Evolutionary conservation across 805 yeast genomes (phyloP).

Genomic region (Saccharomycopsis fodiens): DNA sequence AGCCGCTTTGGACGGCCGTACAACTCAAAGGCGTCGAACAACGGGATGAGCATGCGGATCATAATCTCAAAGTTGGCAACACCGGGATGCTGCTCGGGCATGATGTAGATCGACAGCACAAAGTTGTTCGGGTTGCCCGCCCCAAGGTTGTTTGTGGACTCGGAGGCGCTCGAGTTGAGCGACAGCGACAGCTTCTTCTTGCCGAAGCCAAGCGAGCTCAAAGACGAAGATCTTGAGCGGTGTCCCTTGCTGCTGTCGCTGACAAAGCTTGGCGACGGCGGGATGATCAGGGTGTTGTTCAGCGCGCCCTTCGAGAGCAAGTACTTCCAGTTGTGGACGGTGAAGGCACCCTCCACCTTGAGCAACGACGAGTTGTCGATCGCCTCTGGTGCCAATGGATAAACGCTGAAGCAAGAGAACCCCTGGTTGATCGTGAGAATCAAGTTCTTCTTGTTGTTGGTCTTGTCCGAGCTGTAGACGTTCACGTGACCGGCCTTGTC

Average conservation of each 20-base stretch:
- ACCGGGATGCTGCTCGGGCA: constrained; percentile 68
- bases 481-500: constrained; percentile 43
- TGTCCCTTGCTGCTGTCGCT: not conserved
- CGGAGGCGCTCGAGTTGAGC: constrained; percentile 8
- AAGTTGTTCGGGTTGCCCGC: constrained; percentile 7
- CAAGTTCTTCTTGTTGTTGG: constrained; percentile 39
- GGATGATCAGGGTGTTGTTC: constrained; percentile 6
- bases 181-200: constrained; percentile 11
- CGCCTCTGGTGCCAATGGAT: constrained; percentile 49
- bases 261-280: constrained; percentile 15
- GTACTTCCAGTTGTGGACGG: constrained; percentile 27
- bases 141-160: constrained; percentile 10
- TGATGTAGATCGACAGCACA: constrained; percentile 35
- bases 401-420: constrained; percentile 44
- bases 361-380: constrained; percentile 51
- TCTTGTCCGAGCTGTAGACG: constrained; percentile 42
- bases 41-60: constrained; percentile 60
- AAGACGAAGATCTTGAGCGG: constrained; percentile 20
- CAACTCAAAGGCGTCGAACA: constrained; percentile 60
- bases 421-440: constrained; percentile 41
- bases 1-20: constrained; percentile 70
- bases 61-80: constrained; percentile 67
- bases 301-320: constrained; percentile 10
- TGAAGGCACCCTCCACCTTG: constrained; percentile 47
- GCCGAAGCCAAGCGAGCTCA: constrained; percentile 13